Base-by-base conservation (phyloP, 2,329 filamentous ascomycete genomes). In the Cladophialophora bantiana region DNA sequence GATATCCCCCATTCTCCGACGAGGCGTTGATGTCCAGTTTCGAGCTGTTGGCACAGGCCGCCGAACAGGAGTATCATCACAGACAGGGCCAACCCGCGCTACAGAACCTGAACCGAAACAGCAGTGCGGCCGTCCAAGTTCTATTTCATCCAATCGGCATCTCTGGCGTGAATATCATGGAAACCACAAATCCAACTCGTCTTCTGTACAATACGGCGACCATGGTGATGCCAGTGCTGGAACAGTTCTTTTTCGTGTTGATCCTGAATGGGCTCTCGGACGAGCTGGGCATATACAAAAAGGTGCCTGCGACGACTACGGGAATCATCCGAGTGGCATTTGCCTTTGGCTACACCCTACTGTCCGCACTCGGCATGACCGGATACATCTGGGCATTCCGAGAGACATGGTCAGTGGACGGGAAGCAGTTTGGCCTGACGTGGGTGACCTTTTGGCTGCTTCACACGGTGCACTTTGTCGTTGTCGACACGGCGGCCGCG, bases 241-340 rank as follows among this genome's bases (percentile, higher is more conserved):
- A 81, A 63, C 78, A 83, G 67, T 84, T 84, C 74, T 83, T 83
- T 75, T 84, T 79, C 68, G 73, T 83, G 12, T 77, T 80, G 34
- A 78, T 77, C 52, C 70, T 83, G 66, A 84, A 84, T 70, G 81
- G 79, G 13, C 73, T 83, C n/a, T 78, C 76, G 52, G 67, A 62
- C 3, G 72, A 77, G 53, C 79, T 79, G 68, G 74, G 77, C 5
- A 71, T 83, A 18, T 82, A 79, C 72, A 69, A 64, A n/a, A 58
- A 69, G 15, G 55, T 81, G 9, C 55, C 71, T 18, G 71, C 77
- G 2, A 65, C 52, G 31, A 75, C 73, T 34, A 79, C 76, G 64
- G 76, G 74, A 13, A 59, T 77, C 6, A 68, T 79, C 31, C 79
- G 81, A 18, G 71, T 72, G 20, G 55, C 75, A 1, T 74, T 79